Percentiles rank a stretch among this genome's conserved stretches.
phyloP scores from a whole-genome alignment of 805 yeast genomes.

The Starmerella khaoyaiensis region DNA sequence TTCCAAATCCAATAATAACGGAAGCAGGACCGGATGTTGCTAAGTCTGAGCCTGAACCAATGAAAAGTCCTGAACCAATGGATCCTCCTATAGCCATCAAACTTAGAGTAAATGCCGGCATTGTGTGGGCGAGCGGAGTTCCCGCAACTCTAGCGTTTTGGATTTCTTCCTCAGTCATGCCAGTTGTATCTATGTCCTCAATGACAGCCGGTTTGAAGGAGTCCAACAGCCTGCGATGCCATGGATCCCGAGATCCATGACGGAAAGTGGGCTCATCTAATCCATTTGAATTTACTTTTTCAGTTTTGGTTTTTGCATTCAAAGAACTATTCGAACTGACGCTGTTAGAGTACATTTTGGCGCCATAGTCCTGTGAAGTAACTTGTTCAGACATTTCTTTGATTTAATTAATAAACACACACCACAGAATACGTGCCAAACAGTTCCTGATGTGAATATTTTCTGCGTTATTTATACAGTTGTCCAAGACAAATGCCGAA shows the following conservation, averaged over 20 bases:
- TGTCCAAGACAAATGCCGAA: no score
- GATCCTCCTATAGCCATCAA: constrained; percentile 71
- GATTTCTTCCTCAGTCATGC: constrained; percentile 20
- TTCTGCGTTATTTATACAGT: neutral
- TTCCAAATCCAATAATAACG: constrained; percentile 35
- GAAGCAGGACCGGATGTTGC: constrained; percentile 39
- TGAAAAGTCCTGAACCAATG: constrained; percentile 57
- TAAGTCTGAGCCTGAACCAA: constrained; percentile 38
- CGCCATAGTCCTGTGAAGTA: constrained; percentile 3
- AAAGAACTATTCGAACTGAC: no score
- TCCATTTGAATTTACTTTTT: no score
- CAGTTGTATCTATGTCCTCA: constrained; percentile 18
- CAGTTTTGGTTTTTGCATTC: no score
- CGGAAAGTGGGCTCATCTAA: no score
- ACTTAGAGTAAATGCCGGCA: constrained; percentile 26
- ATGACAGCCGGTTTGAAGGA: constrained; percentile 19
- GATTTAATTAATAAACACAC: neutral
- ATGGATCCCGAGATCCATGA: constrained; percentile 1
- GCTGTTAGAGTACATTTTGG: no score
- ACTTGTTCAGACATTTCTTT: neutral
- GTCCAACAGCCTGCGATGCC: constrained; percentile 10
- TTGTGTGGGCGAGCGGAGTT: constrained; percentile 26
- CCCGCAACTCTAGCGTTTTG: constrained; percentile 13
- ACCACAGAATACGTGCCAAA: neutral
- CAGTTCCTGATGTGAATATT: neutral